Base-by-base conservation (phyloP, 2,329 filamentous ascomycete genomes). In the Oidium heveae region DNA sequence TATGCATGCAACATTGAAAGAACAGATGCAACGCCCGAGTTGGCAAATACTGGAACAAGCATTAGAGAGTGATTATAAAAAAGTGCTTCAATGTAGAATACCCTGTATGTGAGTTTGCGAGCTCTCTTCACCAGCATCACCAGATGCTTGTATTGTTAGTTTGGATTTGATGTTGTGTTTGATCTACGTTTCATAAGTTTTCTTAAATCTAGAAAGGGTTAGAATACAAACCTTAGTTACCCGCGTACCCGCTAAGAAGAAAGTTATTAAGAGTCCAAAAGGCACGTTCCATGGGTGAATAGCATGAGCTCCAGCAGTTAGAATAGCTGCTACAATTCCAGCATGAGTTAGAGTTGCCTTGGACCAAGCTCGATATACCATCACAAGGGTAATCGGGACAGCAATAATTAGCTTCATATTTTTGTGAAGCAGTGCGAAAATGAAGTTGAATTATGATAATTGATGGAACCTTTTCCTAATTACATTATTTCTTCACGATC, bases 281-380 rank as follows among this genome's bases (percentile, higher is more conserved):
- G 86, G 88, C n/a, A 88, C 71, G 57, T 84, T 85, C 82, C 86
- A 95, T 3, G 89, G 89, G 67, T 96, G 88, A n/a, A 88, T 69
- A 16, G 87, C 86, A 66, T 98, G 91, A 12, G 83, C 77, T 49
- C 75, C 66, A 4, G 86, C 88, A 4, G 88, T 94, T 46, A 82
- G 62, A 5, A 73, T 71, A 3, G 89, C 89, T 13, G 77, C 75
- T 39, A 82, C 61, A 61, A 94, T 77, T 57, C 88, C 89, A 7
- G 73, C 69, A 0, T 82, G 77, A 0, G 89, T 96, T 41, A 98
- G 74, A 24, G 82, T 88, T 55, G 84, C 82, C 61, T 79, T 80
- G 50, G 74, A 78, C 68, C 77, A 77, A 36, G 84, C 82, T 57
- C 84, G 75, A 61, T 77, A 76, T 55, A 82, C 70, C 60, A 88